phyloP scores from a whole-genome alignment of 768 basidiomycete species.

The Leccinum pellstonianum region DNA sequence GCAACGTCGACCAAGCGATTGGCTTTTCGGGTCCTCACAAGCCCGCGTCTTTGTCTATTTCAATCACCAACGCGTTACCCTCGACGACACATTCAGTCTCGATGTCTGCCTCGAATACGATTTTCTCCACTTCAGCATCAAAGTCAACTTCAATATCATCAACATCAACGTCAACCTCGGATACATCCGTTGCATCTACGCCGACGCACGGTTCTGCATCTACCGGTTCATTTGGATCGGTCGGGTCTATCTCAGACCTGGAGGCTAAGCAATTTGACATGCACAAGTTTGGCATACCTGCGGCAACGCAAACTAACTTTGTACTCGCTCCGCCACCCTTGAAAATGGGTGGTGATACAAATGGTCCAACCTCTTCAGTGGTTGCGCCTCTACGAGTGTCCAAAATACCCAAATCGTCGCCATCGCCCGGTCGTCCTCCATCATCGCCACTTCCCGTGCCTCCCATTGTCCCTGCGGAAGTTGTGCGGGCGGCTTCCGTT shows the following conservation, averaged over 20 bases:
- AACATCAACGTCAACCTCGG: constrained; percentile 11
- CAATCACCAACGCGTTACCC: constrained; percentile 5
- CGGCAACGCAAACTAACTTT: constrained; percentile 15
- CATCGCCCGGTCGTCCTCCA: constrained; percentile 17
- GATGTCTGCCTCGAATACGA: constrained; percentile 4
- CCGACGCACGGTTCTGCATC: constrained; percentile 16
- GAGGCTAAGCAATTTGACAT: constrained; percentile 20
- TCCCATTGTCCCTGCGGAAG: constrained; percentile 1
- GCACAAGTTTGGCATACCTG: constrained; percentile 6
- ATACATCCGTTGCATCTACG: constrained; percentile 15
- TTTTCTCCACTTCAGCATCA: constrained; percentile 14
- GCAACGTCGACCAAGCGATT: constrained; percentile 5
- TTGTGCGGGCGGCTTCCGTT: constrained; percentile 4
- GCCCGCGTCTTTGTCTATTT: neutral
- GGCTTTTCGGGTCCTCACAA: neutral
- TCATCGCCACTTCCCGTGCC: constrained; percentile 17
- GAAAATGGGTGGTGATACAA: constrained; percentile 14
- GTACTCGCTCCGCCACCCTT: constrained; percentile 27
- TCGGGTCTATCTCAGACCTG: constrained; percentile 25
- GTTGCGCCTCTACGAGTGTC: constrained; percentile 28
- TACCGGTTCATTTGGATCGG: constrained; percentile 14
- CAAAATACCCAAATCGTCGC: constrained; percentile 26
- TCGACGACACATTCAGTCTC: neutral
- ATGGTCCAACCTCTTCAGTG: constrained; percentile 1
- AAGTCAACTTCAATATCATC: constrained; percentile 20